These are phyloP conservation scores for Solanum microdontum DNA, from an alignment of 257 asterid genomes.

Conservation along the genomic window DNA sequence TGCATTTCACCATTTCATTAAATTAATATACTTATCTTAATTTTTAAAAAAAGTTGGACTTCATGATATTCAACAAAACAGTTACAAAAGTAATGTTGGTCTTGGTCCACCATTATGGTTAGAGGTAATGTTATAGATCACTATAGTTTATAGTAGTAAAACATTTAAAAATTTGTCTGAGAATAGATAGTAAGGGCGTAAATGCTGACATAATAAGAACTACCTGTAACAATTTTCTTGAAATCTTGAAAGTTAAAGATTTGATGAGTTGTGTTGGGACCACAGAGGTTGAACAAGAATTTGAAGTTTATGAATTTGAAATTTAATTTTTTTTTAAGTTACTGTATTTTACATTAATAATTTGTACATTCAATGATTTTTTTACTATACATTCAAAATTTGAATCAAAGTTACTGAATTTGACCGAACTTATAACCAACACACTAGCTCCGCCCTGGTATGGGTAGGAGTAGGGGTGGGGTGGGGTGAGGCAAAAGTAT, in stretches of 20 bases:
- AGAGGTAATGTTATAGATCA: neutral
- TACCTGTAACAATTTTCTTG: neutral
- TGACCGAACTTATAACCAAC: accelerated
- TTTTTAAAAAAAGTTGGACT: neutral
- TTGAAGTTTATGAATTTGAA: accelerated
- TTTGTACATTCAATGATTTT: no score
- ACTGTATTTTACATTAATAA: no score
- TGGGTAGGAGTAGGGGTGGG: neutral
- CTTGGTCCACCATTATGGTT: neutral
- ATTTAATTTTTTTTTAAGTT: no score
- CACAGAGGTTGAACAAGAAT: accelerated
- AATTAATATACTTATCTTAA: neutral
- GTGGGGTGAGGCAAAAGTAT: neutral
- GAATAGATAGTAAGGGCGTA: neutral
- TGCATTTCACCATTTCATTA: neutral
- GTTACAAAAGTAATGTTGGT: neutral
- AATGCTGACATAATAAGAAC: neutral
- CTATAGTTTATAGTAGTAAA: neutral
- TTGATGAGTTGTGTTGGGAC: neutral
- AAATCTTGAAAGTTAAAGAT: neutral
- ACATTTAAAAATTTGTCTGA: neutral
- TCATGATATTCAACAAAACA: neutral
- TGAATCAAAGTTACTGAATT: no score
- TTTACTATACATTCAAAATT: no score
- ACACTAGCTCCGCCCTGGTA: no score